These are phyloP conservation scores for Umbelopsis ramanniana DNA, from an alignment of 192 early-diverging fungal species.

Conservation along the genomic window DNA sequence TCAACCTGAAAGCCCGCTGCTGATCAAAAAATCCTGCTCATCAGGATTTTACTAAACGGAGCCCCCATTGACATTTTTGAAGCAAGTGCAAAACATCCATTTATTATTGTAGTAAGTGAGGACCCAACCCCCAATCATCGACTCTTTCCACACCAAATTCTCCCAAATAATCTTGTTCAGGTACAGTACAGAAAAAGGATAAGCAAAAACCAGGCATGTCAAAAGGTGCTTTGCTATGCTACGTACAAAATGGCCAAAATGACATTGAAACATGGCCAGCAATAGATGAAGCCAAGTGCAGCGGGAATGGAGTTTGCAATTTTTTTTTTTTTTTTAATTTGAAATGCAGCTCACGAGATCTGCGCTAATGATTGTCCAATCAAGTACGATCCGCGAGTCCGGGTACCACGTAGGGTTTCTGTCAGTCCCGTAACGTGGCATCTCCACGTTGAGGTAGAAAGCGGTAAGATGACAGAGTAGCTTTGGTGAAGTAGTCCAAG, in stretches of 20 bases:
- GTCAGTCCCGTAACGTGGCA: constrained; percentile 2
- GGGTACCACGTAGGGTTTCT: constrained; percentile 4
- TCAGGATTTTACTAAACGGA: too few relatives aligned
- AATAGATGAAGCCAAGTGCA: not conserved
- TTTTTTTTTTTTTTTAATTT: too few relatives aligned
- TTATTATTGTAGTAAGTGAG: too few relatives aligned
- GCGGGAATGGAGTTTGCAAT: too few relatives aligned
- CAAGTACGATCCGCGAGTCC: constrained; percentile 7
- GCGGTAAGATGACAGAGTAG: not conserved
- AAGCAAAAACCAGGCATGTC: too few relatives aligned
- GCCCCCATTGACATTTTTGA: too few relatives aligned
- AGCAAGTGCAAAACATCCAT: too few relatives aligned
- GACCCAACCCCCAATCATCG: too few relatives aligned
- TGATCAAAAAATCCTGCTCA: not conserved
- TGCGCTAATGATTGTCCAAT: constrained; percentile 18
- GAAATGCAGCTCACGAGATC: constrained; percentile 1
- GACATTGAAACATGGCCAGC: constrained; percentile 5
- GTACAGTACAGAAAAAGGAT: too few relatives aligned
- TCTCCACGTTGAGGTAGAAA: not conserved
- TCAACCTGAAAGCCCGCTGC: not conserved
- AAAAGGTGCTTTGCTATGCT: not conserved
- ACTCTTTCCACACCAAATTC: too few relatives aligned
- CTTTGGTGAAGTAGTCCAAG: constrained; percentile 5
- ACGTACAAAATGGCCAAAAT: constrained; percentile 8
- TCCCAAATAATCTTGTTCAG: too few relatives aligned